These are phyloP conservation scores for Sugiyamaella sp. DNA, from an alignment of 1,139 yeast genomes.

Conservation along the genomic window DNA sequence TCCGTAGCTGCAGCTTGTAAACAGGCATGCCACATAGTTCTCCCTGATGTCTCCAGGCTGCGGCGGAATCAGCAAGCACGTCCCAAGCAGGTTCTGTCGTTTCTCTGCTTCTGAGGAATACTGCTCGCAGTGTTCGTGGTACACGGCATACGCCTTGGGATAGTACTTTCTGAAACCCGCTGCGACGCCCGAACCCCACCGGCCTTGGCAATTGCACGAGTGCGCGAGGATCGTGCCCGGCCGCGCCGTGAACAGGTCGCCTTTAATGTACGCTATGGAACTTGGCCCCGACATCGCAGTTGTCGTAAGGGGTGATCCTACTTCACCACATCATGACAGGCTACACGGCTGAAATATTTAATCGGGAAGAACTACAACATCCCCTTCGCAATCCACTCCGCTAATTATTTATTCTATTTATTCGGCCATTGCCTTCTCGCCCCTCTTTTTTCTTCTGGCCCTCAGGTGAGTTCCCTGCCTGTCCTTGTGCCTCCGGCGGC, in stretches of 20 bases:
- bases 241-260: conserved; percentile 58
- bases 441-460: too few relatives aligned
- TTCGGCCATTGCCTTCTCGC: too few relatives aligned
- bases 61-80: conserved; percentile 52
- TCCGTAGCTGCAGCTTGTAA: conserved; percentile 56
- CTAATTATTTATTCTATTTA: too few relatives aligned
- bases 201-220: conserved; percentile 77
- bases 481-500: too few relatives aligned
- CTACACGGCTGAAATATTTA: too few relatives aligned
- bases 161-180: conserved; percentile 51
- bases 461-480: too few relatives aligned
- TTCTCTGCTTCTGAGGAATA: conserved; percentile 32
- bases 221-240: conserved; percentile 58
- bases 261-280: conserved; percentile 51
- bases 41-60: conserved; percentile 41
- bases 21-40: conserved; percentile 60
- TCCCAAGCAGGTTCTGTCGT: conserved; percentile 51
- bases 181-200: conserved; percentile 89
- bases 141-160: conserved; percentile 55
- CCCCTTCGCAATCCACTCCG: too few relatives aligned
- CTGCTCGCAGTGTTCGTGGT: conserved; percentile 52
- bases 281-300: too few relatives aligned
- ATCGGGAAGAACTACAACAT: too few relatives aligned
- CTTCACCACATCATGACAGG: too few relatives aligned
- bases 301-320: too few relatives aligned